A percentile compares a stretch with the other conserved stretches of the same genome.
phyloP scores from a whole-genome alignment of 2,329 filamentous ascomycete species.

The Atkinsonella hypoxylon region DNA sequence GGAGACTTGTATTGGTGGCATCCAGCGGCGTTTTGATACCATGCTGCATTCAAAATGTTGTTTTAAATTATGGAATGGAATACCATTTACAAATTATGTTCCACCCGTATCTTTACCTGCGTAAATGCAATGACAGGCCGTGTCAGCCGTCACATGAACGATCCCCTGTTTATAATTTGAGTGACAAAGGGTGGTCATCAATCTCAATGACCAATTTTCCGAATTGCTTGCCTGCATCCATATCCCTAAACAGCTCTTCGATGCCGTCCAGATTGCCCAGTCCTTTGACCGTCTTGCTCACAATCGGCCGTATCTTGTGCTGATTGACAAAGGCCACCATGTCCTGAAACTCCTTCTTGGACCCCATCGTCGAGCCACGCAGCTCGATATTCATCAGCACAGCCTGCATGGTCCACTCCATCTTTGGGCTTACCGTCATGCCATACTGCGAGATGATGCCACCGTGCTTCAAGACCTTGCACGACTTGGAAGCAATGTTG shows the following conservation, averaged over 20 bases:
- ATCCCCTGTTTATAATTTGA: slow-evolving; percentile 26
- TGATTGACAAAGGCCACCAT: slow-evolving; percentile 75
- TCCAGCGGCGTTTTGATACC: slow-evolving; percentile 8
- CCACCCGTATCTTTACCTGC: neutral
- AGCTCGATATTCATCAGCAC: slow-evolving; percentile 83
- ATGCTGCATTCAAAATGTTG: slow-evolving; percentile 8
- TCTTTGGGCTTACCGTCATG: slow-evolving; percentile 78
- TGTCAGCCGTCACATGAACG: too few species aligned
- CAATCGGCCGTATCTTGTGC: slow-evolving; percentile 62
- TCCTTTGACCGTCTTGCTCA: slow-evolving; percentile 63
- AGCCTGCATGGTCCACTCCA: slow-evolving; percentile 76
- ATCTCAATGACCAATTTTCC: slow-evolving; percentile 82
- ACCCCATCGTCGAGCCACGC: slow-evolving; percentile 82
- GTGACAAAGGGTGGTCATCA: slow-evolving; percentile 20
- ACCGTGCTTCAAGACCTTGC: slow-evolving; percentile 62
- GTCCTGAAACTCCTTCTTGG: slow-evolving; percentile 74
- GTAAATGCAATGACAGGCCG: too few species aligned
- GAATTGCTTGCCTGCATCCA: slow-evolving; percentile 77
- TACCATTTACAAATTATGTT: neutral
- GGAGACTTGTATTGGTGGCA: slow-evolving; percentile 3
- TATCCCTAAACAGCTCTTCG: slow-evolving; percentile 73
- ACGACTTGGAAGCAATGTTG: slow-evolving; percentile 60
- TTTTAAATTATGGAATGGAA: neutral
- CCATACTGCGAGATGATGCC: slow-evolving; percentile 82
- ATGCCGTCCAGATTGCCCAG: slow-evolving; percentile 69